Evolutionary conservation across 176 grass and related monocot genomes (phyloP).

Genomic region (Hyparrhenia diplandra): DNA sequence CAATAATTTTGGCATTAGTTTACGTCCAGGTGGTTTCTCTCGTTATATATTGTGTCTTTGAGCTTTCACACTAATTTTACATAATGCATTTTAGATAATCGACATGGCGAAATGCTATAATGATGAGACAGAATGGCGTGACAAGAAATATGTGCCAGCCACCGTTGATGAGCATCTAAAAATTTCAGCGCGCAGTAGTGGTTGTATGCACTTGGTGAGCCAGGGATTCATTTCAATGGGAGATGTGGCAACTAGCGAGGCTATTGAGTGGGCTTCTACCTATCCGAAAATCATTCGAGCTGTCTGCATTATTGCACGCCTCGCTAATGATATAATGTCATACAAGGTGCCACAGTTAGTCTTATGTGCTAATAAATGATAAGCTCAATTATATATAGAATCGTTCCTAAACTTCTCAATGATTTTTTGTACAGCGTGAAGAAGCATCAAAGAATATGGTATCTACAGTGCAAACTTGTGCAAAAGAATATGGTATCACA

Average conservation of each 20-base stretch:
- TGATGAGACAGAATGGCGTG: constrained; percentile 13
- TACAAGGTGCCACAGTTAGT: background rate
- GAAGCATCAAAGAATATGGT: background rate
- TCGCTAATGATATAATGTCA: constrained; percentile 1
- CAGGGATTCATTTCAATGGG: constrained; percentile 2
- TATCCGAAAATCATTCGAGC: background rate
- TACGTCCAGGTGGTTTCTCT: background rate
- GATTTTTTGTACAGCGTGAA: background rate
- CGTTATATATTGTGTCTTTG: background rate
- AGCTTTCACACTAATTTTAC: background rate
- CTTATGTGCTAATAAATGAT: background rate
- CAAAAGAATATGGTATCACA: background rate
- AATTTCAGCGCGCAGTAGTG: background rate
- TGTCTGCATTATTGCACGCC: background rate
- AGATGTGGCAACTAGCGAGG: background rate
- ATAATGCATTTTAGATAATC: background rate
- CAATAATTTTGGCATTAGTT: background rate
- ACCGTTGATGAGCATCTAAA: constrained; percentile 11
- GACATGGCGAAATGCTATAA: constrained; percentile 1
- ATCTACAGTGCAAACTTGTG: background rate
- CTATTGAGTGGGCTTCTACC: background rate
- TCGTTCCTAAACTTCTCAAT: background rate
- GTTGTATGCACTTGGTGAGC: constrained; percentile 5
- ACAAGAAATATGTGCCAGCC: background rate
- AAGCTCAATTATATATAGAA: background rate